Evolutionary conservation across 306 rosid genomes (phyloP), one percentile per base, ranked within the genome.

Genomic region (Vachellia pachyceras): DNA sequence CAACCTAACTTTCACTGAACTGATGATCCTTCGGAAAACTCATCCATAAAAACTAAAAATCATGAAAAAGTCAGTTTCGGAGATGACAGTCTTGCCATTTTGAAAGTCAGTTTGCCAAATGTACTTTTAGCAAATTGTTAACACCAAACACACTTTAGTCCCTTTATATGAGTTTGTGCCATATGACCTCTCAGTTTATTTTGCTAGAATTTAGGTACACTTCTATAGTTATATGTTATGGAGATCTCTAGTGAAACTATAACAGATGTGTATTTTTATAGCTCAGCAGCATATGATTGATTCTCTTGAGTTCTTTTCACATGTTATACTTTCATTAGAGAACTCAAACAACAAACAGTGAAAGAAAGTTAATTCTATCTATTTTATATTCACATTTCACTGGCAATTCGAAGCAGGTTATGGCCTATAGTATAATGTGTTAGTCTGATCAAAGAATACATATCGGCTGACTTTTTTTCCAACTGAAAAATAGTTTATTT

Each of bases 401-500:
- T 5, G 63, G 67, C 73, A 69, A 37, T 58, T 82, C 10, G 37
- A 18, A 50, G 66, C 54, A 72, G 57, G 13, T 47, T 47, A 54
- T 40, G 25, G 52, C 35, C 35, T 33, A 25, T 67, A 69, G 13
- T 35, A 69, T 74, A 42, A 29, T 57, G 61, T 63, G 33, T 55
- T 57, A 17, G 39, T 82, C 67, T 54, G 58, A 60, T 41, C 14
- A 69, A 47, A 29, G 42, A 69, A 58, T 41, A 12, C 44, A 69
- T 20, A 50, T 49, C 60, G 40, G 50, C 61, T 44, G 46, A 60
- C 69, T 11, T 20, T 61, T 17, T 69, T 49, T 79, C 61, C 2
- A 76, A 36, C 44, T 45, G 49, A 80, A 71, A n/a, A 44, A 60
- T 10, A 25, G 67, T 60, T 65, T 73, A 47, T 17, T 72, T 64